phyloP scores from a whole-genome alignment of 179 eudicot species.

The Beta macrorhiza region DNA sequence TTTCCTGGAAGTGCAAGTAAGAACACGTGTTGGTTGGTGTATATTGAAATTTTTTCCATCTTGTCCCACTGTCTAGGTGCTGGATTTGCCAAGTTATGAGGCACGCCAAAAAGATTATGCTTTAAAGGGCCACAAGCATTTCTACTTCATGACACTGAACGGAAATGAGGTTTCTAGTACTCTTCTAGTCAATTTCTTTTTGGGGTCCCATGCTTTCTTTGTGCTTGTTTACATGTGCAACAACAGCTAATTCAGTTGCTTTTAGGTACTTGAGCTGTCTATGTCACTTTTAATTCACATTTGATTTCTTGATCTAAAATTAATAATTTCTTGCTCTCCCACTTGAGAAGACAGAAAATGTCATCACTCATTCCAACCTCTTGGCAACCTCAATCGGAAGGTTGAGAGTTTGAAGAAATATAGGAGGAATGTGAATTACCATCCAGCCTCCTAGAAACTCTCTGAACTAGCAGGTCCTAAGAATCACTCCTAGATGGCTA shows the following conservation, averaged over 20 bases:
- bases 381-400: not conserved
- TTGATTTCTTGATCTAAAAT: not conserved
- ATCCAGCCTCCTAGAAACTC: not conserved
- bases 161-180: constrained; percentile 69
- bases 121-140: constrained; percentile 81
- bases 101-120: constrained; percentile 87
- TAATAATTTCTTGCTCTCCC: not conserved
- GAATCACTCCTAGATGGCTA: not conserved
- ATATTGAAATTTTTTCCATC: not conserved
- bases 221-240: not conserved
- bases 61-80: constrained; percentile 42
- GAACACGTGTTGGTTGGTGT: not conserved
- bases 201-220: not conserved
- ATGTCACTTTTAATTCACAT: not conserved
- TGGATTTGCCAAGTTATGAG: constrained; percentile 81
- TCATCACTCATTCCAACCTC: not conserved
- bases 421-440: not conserved
- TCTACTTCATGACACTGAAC: constrained; percentile 96
- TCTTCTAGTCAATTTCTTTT: constrained; percentile 2
- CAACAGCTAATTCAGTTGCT: not conserved
- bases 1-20: not conserved
- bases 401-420: not conserved
- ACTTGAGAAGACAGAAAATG: not conserved
- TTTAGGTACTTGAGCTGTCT: not conserved
- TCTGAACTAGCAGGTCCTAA: not conserved